Base-by-base conservation (phyloP, 225 moss, liverwort and hornwort species). In the Ulota crispa region DNA sequence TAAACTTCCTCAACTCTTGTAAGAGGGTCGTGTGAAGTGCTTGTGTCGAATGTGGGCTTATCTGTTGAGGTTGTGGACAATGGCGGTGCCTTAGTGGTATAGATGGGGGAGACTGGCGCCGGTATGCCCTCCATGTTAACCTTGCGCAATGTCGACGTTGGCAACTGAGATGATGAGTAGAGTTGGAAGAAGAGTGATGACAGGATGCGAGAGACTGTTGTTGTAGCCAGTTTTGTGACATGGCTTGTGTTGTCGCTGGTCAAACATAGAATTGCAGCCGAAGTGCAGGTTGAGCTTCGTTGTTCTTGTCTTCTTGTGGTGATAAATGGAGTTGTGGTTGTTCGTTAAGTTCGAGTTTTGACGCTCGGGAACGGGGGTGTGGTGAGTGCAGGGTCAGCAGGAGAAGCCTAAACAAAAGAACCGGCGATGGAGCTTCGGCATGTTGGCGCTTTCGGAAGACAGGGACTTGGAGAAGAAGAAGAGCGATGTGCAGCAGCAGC, bases 361-460 rank as follows among this genome's bases (percentile, higher is more conserved):
- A 71, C 80, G 39, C 13, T 36, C 30, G 45, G 55, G n/a, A 73
- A 54, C 67, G 80, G 54, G 42, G 42, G 57, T 47, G 64, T 23
- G 27, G 32, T 72, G n/a, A 14, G 28, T 84, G 82, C 45, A 78
- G 74, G 26, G 18, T 76, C 70, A 75, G 8, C 92, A 94, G 90
- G 92, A 94, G 57, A 94, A 85, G 80, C 84, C 89, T 24, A 87
- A 88, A 67, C 93, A 90, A 66, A 96, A 92, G 76, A 86, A 65
- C 30, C 92, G 95, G 24, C 90, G 95, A 63, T 96, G 96, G 96
- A 92, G 96, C 80, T 96, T 96, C 74, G 95, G 94, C 81, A 95
- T 91, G 86, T 87, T 90, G 19, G 84, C 89, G 4, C 82, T 83
- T 50, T 78, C 87, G 28, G 90, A 89, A 45, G 93, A 89, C 30